Conservation (phyloP, 352 stramenopile species). For the Plasmopara muralis region DNA sequence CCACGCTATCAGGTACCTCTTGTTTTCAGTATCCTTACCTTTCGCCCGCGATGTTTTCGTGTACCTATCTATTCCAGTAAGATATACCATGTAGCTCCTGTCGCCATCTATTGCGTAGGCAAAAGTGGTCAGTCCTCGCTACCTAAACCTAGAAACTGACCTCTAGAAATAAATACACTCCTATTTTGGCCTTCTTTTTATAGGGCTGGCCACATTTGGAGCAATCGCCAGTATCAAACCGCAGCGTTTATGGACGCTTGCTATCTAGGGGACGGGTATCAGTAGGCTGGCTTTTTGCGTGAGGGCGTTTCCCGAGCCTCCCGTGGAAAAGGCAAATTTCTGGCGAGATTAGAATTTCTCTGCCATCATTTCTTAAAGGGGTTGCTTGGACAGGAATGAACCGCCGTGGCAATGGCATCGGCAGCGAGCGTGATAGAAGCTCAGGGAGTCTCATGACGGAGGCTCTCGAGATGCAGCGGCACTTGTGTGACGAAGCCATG, state of each 20-base stretch:
- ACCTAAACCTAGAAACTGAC: too few species aligned
- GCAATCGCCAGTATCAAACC: conserved; percentile 1
- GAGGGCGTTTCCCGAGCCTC: conserved; percentile 12
- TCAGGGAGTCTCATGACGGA: conserved; percentile 30
- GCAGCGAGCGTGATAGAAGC: conserved; percentile 26
- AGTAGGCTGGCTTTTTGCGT: not conserved
- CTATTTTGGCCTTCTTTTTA: not conserved
- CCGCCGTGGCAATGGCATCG: conserved; percentile 16
- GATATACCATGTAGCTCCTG: too few species aligned
- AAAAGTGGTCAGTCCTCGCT: too few species aligned
- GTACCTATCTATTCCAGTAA: too few species aligned
- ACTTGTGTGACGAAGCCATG: conserved; percentile 73
- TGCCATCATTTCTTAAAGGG: conserved; percentile 11
- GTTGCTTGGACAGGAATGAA: conserved; percentile 17
- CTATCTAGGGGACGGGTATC: conserved; percentile 1
- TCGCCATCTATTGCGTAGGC: too few species aligned
- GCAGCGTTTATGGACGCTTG: not conserved
- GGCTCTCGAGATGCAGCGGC: conserved; percentile 35
- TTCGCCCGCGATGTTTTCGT: too few species aligned
- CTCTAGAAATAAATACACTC: too few species aligned
- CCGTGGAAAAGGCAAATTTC: conserved; percentile 15
- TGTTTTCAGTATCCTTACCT: too few species aligned
- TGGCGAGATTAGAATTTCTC: conserved; percentile 14
- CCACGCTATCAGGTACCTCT: too few species aligned
- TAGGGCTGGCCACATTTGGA: not conserved